These are phyloP conservation scores for Globisporangium carolinianum DNA, from an alignment of 352 stramenopile species.

Conservation along the genomic window DNA sequence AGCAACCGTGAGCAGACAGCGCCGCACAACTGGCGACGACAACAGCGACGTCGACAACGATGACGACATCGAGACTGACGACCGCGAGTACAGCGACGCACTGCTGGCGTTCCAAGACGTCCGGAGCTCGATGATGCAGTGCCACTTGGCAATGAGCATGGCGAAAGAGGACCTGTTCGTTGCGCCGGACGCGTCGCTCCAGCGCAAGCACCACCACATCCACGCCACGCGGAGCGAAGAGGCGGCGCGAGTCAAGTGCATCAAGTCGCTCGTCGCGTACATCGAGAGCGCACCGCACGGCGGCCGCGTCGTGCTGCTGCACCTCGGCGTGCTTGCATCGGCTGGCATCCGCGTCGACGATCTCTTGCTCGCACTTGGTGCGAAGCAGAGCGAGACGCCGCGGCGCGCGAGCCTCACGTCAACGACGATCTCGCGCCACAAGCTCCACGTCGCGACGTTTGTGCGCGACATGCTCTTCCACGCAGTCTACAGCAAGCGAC, in stretches of 20 bases:
- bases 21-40: not conserved
- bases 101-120: slow-evolving; percentile 51
- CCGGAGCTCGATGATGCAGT: slow-evolving; percentile 59
- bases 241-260: slow-evolving; percentile 26
- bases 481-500: slow-evolving; percentile 50
- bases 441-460: slow-evolving; percentile 49
- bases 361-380: slow-evolving; percentile 46
- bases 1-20: too few species aligned
- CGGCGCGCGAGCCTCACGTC: slow-evolving; percentile 10
- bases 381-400: slow-evolving; percentile 40
- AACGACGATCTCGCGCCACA: slow-evolving; percentile 24
- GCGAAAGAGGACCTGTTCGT: slow-evolving; percentile 22
- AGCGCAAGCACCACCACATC: slow-evolving; percentile 23
- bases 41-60: not conserved
- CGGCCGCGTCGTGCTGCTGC: slow-evolving; percentile 49
- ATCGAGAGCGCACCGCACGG: slow-evolving; percentile 48
- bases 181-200: slow-evolving; percentile 5
- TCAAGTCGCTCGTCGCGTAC: slow-evolving; percentile 35
- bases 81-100: slow-evolving; percentile 42
- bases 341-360: slow-evolving; percentile 42
- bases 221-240: slow-evolving; percentile 24
- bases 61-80: slow-evolving; percentile 5
- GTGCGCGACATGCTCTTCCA: slow-evolving; percentile 77
- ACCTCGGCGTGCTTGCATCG: slow-evolving; percentile 41
- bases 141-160: slow-evolving; percentile 37